Percentiles rank a stretch among this genome's conserved stretches.
Evolutionary conservation across 768 basidiomycete species (phyloP).

Genomic region (Boletus sp.): DNA sequence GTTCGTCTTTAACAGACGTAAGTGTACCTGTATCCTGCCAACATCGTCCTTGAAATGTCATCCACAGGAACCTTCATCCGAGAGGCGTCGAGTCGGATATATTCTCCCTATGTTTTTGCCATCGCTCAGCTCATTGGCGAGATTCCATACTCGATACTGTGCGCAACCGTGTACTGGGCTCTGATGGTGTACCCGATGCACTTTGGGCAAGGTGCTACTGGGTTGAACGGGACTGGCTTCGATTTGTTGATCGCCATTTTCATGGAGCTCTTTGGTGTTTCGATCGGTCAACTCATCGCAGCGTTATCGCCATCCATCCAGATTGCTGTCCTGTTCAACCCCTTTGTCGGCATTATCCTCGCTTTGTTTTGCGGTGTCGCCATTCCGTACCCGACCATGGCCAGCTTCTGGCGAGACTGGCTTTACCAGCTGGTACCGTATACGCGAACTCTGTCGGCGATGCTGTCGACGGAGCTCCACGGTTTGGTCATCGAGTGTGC

Average conservation of each 20-base stretch:
- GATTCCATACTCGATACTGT: conserved; percentile 71
- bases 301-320: conserved; percentile 76
- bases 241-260: conserved; percentile 68
- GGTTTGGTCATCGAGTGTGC: conserved; percentile 65
- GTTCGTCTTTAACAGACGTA: conserved; percentile 71
- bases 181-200: conserved; percentile 72
- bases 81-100: conserved; percentile 83
- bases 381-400: conserved; percentile 63
- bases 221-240: conserved; percentile 65
- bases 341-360: conserved; percentile 65
- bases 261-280: conserved; percentile 71
- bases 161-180: conserved; percentile 73
- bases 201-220: conserved; percentile 61
- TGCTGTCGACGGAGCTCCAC: conserved; percentile 77
- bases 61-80: conserved; percentile 38
- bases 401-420: conserved; percentile 74
- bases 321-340: conserved; percentile 79
- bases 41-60: neutral
- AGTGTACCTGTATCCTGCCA: conserved; percentile 28
- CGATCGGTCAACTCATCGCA: conserved; percentile 71
- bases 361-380: conserved; percentile 80
- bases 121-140: conserved; percentile 80
- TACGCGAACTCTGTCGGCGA: conserved; percentile 66
- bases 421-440: conserved; percentile 71
- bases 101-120: conserved; percentile 83